Percentiles rank a stretch among this genome's conserved stretches.
These are phyloP conservation scores for Amylocarpus encephaloides DNA, from an alignment of 2,329 filamentous ascomycete species.

Conservation along the genomic window DNA sequence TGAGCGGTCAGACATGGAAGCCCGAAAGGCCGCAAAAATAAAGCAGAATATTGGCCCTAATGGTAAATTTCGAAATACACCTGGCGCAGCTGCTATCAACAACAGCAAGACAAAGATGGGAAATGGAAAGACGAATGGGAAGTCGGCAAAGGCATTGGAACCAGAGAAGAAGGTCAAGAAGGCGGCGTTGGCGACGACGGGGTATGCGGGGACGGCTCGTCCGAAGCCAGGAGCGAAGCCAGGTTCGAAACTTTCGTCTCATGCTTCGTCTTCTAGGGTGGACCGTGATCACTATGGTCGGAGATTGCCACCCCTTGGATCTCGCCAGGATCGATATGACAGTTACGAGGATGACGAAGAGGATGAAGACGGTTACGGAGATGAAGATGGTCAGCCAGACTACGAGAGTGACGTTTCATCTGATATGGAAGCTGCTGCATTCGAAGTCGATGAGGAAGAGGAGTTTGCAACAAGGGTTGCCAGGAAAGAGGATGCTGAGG, in stretches of 20 bases:
- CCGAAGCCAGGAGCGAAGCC: slow-evolving; percentile 42
- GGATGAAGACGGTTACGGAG: slow-evolving; percentile 33
- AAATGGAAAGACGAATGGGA: slow-evolving; percentile 10
- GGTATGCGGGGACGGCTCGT: slow-evolving; percentile 59
- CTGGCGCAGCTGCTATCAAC: slow-evolving; percentile 5
- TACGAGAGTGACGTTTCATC: slow-evolving; percentile 63
- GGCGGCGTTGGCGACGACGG: slow-evolving; percentile 54
- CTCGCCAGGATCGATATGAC: slow-evolving; percentile 15
- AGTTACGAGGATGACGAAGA: slow-evolving; percentile 31
- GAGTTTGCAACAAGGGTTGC: slow-evolving; percentile 54
- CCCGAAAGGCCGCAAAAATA: slow-evolving; percentile 21
- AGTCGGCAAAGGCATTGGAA: slow-evolving; percentile 28
- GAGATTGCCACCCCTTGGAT: slow-evolving; percentile 1
- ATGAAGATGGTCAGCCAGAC: slow-evolving; percentile 50
- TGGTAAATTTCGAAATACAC: slow-evolving; percentile 24
- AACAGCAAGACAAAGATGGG: slow-evolving; percentile 7
- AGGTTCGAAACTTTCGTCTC: slow-evolving; percentile 22
- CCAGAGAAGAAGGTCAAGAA: slow-evolving; percentile 56
- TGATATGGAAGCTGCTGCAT: slow-evolving; percentile 72
- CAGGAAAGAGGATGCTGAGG: slow-evolving; percentile 59
- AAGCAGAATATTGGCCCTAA: slow-evolving; percentile 23
- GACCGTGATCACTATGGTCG: slow-evolving; percentile 14
- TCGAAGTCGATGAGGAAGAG: slow-evolving; percentile 70
- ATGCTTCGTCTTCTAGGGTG: slow-evolving; percentile 18
- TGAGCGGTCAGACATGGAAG: slow-evolving; percentile 31